These are phyloP conservation scores for Gossypium thurberi DNA, from an alignment of 345 rosid species.

Conservation along the genomic window DNA sequence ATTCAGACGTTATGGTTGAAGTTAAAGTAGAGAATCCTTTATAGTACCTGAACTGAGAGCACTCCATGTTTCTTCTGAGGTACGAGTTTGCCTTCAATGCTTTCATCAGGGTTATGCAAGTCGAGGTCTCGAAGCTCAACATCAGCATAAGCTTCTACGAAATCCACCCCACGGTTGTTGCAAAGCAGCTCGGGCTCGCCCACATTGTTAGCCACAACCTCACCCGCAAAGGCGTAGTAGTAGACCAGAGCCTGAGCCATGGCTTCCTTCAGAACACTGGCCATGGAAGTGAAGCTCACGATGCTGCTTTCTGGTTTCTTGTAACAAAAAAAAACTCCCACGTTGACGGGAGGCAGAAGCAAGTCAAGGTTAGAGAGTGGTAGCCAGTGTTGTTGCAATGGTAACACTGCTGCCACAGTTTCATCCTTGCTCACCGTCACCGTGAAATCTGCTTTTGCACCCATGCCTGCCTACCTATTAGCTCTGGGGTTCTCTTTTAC, in stretches of 20 bases:
- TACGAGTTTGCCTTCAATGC: conserved; percentile 56
- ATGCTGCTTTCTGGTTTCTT: conserved; percentile 11
- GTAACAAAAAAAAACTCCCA: conserved; percentile 66
- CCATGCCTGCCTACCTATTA: neutral
- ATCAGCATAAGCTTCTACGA: conserved; percentile 51
- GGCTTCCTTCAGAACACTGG: conserved; percentile 42
- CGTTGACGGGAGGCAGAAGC: conserved; percentile 60
- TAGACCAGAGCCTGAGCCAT: conserved; percentile 62
- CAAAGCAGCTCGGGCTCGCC: conserved; percentile 83
- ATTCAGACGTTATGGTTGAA: neutral
- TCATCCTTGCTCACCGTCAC: conserved; percentile 40
- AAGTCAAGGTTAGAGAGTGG: conserved; percentile 87
- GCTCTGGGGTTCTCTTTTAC: no score
- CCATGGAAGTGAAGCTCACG: conserved; percentile 26
- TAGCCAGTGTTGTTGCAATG: conserved; percentile 72
- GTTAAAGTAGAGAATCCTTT: no score
- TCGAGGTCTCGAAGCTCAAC: conserved; percentile 43
- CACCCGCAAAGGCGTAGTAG: conserved; percentile 75
- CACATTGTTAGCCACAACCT: conserved; percentile 45
- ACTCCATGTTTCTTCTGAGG: conserved; percentile 55
- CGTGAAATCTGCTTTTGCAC: conserved; percentile 17
- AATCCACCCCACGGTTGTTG: conserved; percentile 81
- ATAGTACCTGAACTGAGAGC: conserved; percentile 68
- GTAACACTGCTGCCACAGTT: conserved; percentile 56
- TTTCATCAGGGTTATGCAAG: conserved; percentile 56